Base-by-base conservation (phyloP, 192 early-diverging fungal genomes). In the Podila epigama region DNA sequence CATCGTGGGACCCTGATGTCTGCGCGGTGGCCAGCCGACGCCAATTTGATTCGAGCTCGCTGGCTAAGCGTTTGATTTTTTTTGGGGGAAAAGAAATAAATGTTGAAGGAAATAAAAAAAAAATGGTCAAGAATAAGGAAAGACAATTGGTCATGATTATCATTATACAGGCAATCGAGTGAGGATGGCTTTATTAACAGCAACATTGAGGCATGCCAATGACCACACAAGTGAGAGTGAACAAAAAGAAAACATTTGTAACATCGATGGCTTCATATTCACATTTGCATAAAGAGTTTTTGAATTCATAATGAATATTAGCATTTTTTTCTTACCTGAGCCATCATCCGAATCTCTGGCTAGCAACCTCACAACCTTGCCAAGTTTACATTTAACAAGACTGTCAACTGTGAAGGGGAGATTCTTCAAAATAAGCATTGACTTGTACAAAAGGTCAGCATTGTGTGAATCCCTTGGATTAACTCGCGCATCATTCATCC, bases 331-430 rank as follows among this genome's bases (percentile, higher is more conserved):
- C 56, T 37, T 58, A 58, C 56, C 56, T 58, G 32, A 35, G 9
- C 10, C 32, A 12, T 18, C 33, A 0, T 37, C 58, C 5, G 48
- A 48, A 18, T 62, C 68, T 4, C 20, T 54, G 1, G 60, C 68
- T 5, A 70, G 36, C 29, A 33, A 3, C 53, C 34, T 60, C 28
- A 70, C 54, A 15, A 29, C 37, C 59, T 33, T 51, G 37, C 60
- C 50, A 4, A 70, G 29, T n/a, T 39, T 54, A 11, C 44, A 44
- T 11, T 42, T 53, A 18, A 20, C 44, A 15, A 70, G 53, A 16
- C 18, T 60, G 10, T 33, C 25, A 2, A 51, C 4, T 25, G 51
- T 32, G 37, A 70, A 56, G 15, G 68, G 68, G 1, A 70, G 58
- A 3, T 41, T 20, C 34, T 50, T 70, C 18, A 75, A 39, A 8